Evolutionary conservation across 371 early-diverging fungal genomes (phyloP).

Genomic region (Mortierella sp.): DNA sequence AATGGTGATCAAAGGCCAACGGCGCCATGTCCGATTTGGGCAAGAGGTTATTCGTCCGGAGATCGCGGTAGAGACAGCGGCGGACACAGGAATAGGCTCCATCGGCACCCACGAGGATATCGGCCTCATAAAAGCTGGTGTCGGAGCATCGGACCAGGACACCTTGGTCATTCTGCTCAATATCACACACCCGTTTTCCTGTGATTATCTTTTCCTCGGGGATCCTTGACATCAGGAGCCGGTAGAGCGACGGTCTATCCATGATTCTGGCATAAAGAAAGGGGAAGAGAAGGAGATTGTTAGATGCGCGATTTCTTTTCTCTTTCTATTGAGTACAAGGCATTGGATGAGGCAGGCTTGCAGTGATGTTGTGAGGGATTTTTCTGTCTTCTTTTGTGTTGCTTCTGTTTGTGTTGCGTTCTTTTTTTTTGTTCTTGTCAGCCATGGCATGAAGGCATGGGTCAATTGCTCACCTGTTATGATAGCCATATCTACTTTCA

Average conservation of each 20-base stretch:
- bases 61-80: slow-evolving; percentile 35
- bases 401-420: not conserved
- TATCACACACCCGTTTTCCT: slow-evolving; percentile 37
- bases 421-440: not conserved
- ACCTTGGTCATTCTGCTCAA: slow-evolving; percentile 26
- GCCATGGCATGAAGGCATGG: not conserved
- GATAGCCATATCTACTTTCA: slow-evolving; percentile 50
- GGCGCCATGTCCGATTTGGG: slow-evolving; percentile 48
- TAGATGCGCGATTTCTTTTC: not conserved
- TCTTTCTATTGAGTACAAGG: not conserved
- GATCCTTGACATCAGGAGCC: slow-evolving; percentile 34
- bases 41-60: slow-evolving; percentile 22
- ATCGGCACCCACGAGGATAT: slow-evolving; percentile 51
- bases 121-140: slow-evolving; percentile 12
- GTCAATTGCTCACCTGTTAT: slow-evolving; percentile 28
- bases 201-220: slow-evolving; percentile 28
- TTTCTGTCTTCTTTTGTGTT: not conserved
- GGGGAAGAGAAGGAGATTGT: not conserved
- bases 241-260: slow-evolving; percentile 47
- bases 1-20: slow-evolving; percentile 49
- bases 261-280: slow-evolving; percentile 26
- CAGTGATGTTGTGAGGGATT: not conserved
- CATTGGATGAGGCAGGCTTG: not conserved
- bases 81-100: slow-evolving; percentile 48
- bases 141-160: slow-evolving; percentile 43